Conservation (phyloP, 345 rosid genomes). For the Heritiera littoralis region DNA sequence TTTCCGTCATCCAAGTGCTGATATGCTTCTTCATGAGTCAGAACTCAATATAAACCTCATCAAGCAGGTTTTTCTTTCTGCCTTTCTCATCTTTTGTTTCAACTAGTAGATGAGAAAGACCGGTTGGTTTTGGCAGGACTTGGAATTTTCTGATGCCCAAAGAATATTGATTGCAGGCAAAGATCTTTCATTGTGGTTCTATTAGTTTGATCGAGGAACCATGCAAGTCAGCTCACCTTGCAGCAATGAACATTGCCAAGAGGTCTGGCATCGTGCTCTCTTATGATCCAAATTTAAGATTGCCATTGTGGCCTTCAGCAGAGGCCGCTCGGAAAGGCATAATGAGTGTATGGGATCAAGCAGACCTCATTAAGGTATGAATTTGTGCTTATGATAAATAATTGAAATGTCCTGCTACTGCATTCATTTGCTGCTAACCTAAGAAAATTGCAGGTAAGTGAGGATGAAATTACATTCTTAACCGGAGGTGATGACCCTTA, state of each 20-base stretch:
- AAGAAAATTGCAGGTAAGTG: slow-evolving; percentile 59
- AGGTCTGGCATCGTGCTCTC: slow-evolving; percentile 77
- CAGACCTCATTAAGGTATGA: slow-evolving; percentile 86
- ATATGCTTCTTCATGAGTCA: slow-evolving; percentile 87
- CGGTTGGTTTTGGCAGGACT: neutral
- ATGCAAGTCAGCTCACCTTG: slow-evolving; percentile 88
- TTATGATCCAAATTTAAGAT: slow-evolving; percentile 91
- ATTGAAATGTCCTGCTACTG: neutral
- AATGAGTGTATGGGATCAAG: slow-evolving; percentile 85
- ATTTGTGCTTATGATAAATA: neutral
- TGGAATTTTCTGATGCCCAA: slow-evolving; percentile 14
- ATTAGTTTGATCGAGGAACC: slow-evolving; percentile 96
- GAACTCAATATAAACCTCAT: slow-evolving; percentile 74
- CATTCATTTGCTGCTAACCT: neutral
- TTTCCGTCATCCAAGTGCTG: slow-evolving; percentile 98
- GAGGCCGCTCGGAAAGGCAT: slow-evolving; percentile 83
- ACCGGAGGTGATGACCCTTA: slow-evolving; percentile 64
- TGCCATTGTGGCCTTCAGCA: slow-evolving; percentile 89
- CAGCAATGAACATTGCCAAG: slow-evolving; percentile 84
- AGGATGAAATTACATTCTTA: slow-evolving; percentile 86
- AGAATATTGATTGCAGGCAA: slow-evolving; percentile 55
- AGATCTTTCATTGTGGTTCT: slow-evolving; percentile 92
- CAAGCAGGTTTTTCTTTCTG: slow-evolving; percentile 52
- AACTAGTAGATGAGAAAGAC: neutral
- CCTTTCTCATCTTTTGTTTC: neutral